Evolutionary conservation across 2,329 filamentous ascomycete species (phyloP), one percentile per base, ranked within the genome.

Genomic region (Tolypocladium tundrense): DNA sequence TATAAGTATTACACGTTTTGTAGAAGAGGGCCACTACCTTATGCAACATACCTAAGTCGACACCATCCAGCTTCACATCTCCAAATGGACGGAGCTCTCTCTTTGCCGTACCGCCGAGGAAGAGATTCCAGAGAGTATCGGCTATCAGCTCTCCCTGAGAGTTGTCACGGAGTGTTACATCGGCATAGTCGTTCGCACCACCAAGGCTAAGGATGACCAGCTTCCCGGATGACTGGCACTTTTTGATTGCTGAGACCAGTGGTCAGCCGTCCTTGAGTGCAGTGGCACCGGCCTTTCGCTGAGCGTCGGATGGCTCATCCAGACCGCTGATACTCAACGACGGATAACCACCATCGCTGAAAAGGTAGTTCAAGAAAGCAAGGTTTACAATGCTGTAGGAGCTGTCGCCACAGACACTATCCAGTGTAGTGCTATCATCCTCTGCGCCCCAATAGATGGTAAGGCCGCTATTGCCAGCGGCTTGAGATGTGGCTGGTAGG

Each of bases 111-210:
- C 69, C 66, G 11, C 68, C 66, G 3, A 87, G 86, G 68, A 89
- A 90, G 57, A 84, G 84, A 56, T 80, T 75, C 87, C 88, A 91
- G 58, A 90, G 70, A 16, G 80, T 76, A 56, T 85, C 71, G 0
- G 87, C 87, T 9, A 80, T 79, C 5, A 74, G 67, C 27, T 74
- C 68, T 4, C 86, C 86, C 1, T 75, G 77, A 0, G 71, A 61
- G 3, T 63, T 59, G 42, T 74, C 24, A 4, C 13, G 27, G 9
- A 48, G 21, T 14, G 42, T 45, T 45, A 45, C 42, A 27, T 45
- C 42, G 4, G 42, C 21, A 11, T 45, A 45, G 42, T 45, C 42
- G 21, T 27, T 45, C 10, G 42, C 42, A 7, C 42, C 42, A 4
- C 42, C 42, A 13, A 45, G 42, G 21, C 42, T 45, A 21, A 45